A percentile compares a stretch with the other conserved stretches of the same genome.
Conservation (phyloP, 1,284 basidiomycete species). For the Hortiboletus rubellus region DNA sequence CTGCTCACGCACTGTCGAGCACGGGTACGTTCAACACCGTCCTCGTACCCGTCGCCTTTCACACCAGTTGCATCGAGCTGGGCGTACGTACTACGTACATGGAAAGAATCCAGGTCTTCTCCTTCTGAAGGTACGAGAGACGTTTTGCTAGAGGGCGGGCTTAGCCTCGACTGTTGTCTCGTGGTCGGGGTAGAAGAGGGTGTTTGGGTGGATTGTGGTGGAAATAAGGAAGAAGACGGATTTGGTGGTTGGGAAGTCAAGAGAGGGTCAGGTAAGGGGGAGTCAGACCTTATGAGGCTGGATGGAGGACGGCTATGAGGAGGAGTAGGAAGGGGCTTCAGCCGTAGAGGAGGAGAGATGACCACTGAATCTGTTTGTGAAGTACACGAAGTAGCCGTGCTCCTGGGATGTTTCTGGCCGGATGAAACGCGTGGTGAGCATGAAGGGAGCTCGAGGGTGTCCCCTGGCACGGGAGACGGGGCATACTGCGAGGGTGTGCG, state of each 20-base stretch:
- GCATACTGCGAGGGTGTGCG: conserved; percentile 6
- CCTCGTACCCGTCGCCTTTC: conserved; percentile 88
- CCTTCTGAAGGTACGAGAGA: conserved; percentile 68
- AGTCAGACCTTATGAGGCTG: conserved; percentile 22
- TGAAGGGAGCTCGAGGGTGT: conserved; percentile 28
- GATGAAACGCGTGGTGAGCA: conserved; percentile 28
- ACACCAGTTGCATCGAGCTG: conserved; percentile 83
- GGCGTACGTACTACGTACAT: conserved; percentile 88
- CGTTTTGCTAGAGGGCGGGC: conserved; percentile 49
- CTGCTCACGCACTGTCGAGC: conserved; percentile 69
- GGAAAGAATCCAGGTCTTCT: conserved; percentile 84
- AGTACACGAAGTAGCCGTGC: conserved; percentile 31
- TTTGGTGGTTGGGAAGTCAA: conserved; percentile 9
- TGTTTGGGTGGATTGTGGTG: conserved; percentile 28
- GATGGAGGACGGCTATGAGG: conserved; percentile 38
- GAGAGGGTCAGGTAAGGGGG: conserved; percentile 23
- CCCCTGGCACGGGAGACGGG: conserved; percentile 10
- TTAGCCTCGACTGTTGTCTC: conserved; percentile 39
- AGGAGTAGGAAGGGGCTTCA: conserved; percentile 29
- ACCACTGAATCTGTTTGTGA: conserved; percentile 24
- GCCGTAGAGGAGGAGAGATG: conserved; percentile 20
- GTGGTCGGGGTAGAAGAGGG: conserved; percentile 38
- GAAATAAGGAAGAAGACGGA: conserved; percentile 17
- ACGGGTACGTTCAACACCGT: conserved; percentile 90
- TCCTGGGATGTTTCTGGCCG: conserved; percentile 20